A percentile compares a stretch with the other conserved stretches of the same genome.
These are phyloP conservation scores for Nevesoporus exiguus DNA, from an alignment of 768 basidiomycete genomes.

Conservation along the genomic window DNA sequence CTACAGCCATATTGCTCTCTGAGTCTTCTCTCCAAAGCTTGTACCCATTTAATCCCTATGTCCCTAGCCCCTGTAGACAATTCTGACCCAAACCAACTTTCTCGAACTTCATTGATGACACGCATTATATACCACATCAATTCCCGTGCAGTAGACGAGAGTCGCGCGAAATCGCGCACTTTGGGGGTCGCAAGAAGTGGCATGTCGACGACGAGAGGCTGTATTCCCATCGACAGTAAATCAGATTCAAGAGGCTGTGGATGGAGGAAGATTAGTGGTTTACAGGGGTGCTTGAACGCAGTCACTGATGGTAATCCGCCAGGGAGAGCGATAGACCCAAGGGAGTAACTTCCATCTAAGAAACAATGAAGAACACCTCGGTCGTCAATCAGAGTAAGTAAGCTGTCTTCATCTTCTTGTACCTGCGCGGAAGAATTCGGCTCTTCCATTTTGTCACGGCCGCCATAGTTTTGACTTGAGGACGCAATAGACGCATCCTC, in stretches of 20 bases:
- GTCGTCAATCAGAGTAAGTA: constrained; percentile 60
- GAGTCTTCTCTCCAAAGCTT: constrained; percentile 60
- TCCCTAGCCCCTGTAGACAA: constrained; percentile 64
- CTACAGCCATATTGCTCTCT: constrained; percentile 64
- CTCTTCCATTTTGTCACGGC: constrained; percentile 26
- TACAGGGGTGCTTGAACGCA: constrained; percentile 42
- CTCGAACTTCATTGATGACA: constrained; percentile 68
- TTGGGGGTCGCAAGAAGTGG: constrained; percentile 55
- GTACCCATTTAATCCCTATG: constrained; percentile 70
- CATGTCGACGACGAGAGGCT: constrained; percentile 48
- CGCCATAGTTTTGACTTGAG: constrained; percentile 33
- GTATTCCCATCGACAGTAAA: constrained; percentile 24
- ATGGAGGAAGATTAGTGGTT: constrained; percentile 50
- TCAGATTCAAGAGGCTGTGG: constrained; percentile 31
- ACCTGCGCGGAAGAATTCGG: constrained; percentile 22
- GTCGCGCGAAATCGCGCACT: constrained; percentile 64
- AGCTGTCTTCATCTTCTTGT: constrained; percentile 56
- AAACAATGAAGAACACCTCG: constrained; percentile 58
- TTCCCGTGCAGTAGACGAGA: constrained; percentile 67
- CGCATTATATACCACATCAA: constrained; percentile 70
- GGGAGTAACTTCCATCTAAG: constrained; percentile 72
- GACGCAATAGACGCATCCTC: constrained; percentile 60
- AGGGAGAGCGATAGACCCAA: constrained; percentile 48
- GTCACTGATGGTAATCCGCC: constrained; percentile 32
- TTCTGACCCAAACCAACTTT: constrained; percentile 70